Conservation (phyloP, 768 basidiomycete species). For the Lactifluus volemus region DNA sequence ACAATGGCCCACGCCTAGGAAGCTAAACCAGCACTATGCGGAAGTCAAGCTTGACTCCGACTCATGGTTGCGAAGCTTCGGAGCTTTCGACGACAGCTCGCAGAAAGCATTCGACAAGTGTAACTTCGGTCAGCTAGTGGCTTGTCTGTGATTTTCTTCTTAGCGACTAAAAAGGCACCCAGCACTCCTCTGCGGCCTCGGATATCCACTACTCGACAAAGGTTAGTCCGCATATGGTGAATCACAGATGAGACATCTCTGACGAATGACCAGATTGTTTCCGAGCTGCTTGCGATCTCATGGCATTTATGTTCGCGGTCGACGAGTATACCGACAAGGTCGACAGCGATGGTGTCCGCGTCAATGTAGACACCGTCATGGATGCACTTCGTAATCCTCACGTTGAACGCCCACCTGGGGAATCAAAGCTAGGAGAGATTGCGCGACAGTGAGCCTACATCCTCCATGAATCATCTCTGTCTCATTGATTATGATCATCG, state of each 20-base stretch:
- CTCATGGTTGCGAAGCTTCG: conserved; percentile 16
- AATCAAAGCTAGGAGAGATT: conserved; percentile 33
- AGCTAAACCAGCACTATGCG: conserved; percentile 15
- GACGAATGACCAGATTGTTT: neutral
- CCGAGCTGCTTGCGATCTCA: conserved; percentile 41
- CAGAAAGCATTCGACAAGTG: conserved; percentile 18
- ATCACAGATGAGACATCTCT: neutral
- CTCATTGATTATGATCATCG: neutral
- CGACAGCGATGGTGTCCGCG: conserved; percentile 24
- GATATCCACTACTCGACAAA: conserved; percentile 28
- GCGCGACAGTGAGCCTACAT: conserved; percentile 27
- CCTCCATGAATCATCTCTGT: neutral
- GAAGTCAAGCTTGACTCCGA: conserved; percentile 14
- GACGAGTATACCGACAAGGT: conserved; percentile 42
- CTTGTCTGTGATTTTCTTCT: neutral
- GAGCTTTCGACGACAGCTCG: conserved; percentile 10
- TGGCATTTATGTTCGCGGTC: conserved; percentile 41
- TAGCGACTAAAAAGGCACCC: neutral
- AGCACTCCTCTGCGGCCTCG: conserved; percentile 33
- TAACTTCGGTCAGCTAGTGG: conserved; percentile 12
- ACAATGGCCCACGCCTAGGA: conserved; percentile 19
- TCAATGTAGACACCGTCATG: conserved; percentile 26
- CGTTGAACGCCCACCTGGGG: conserved; percentile 27
- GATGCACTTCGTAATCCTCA: conserved; percentile 22
- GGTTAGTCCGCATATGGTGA: conserved; percentile 19